Base-by-base conservation (phyloP, 768 basidiomycete genomes). In the Leccinum imitatum region DNA sequence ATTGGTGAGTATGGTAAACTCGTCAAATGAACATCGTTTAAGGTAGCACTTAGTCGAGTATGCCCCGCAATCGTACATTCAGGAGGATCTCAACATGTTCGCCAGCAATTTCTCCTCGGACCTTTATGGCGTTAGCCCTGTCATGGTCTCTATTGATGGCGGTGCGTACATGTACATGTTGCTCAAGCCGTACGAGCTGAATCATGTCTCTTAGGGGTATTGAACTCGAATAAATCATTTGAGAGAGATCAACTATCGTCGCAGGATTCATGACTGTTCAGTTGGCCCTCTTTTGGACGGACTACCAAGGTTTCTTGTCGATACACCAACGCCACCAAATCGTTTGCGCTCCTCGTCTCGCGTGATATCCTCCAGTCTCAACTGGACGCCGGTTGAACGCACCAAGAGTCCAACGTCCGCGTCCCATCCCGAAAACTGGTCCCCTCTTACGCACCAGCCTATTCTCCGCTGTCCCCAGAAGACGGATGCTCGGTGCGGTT, bases 61-160 rank as follows among this genome's bases (percentile, higher is more conserved):
- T 63, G 79, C 80, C 5, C 84, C 83, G 0, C 77, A 82, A 59
- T 70, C 81, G 8, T 84, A 76, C 62, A 54, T 75, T 25, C 79
- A 78, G 50, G 66, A 70, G 2, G 83, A 84, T 57, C 74, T 83
- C 19, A 70, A 84, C 55, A 19, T 77, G 65, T 84, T 84, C 13
- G 78, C 77, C 0, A 61, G 61, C 44, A 70, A 69, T 1, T 79
- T 78, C 10, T 70, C 69, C 13, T 33, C 73, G 9, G 74, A 71
- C 25, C 73, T 78, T 5, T 59, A 69, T 19, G 78, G 76, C 7
- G 50, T 59, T 5, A 63, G 61, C 15, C 67, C 70, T 53, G 11
- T 39, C 11, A 51, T 67, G 48, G 19, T 44, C 10, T 65, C 69
- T 39, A 69, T 78, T 23, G 83, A 82, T 21, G 83, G 83, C 61